Percentiles rank a stretch among this genome's conserved stretches.
These are phyloP conservation scores for Eruca vesicaria DNA, from an alignment of 441 rosid genomes.

Conservation along the genomic window DNA sequence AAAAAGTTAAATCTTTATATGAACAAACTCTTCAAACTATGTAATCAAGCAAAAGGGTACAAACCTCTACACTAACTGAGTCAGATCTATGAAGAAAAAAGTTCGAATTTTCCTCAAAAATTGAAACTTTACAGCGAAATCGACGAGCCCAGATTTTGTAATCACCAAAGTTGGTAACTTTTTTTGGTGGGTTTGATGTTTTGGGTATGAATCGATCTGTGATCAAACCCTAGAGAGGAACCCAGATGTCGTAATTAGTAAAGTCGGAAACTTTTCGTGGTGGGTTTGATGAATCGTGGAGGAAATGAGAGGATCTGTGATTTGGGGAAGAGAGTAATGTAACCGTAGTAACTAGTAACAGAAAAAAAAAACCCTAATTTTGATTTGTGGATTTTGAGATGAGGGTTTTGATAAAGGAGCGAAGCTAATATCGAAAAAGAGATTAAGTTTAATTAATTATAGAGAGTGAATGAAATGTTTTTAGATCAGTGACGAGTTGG, in stretches of 20 bases:
- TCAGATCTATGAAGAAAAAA: conserved; percentile 10
- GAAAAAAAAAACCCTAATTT: background rate
- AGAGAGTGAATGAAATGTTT: background rate
- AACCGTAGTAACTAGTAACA: conserved; percentile 23
- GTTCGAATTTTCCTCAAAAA: background rate
- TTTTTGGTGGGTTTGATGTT: background rate
- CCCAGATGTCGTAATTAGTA: background rate
- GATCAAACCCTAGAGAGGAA: background rate
- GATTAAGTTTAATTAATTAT: too few species aligned
- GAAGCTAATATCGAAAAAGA: too few species aligned
- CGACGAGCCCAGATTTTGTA: background rate
- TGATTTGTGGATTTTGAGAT: background rate
- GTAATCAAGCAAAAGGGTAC: background rate
- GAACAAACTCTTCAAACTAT: conserved; percentile 12
- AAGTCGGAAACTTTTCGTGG: background rate
- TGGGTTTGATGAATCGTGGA: background rate
- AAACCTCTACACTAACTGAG: conserved; percentile 23
- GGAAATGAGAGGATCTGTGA: conserved; percentile 10
- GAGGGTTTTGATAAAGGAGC: conserved; percentile 28
- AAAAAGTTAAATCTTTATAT: background rate
- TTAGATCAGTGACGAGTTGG: conserved; percentile 23
- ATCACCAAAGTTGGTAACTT: background rate
- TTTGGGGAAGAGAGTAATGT: conserved; percentile 11
- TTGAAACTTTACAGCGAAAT: too few species aligned
- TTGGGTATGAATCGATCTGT: background rate